Conservation (phyloP, 176 grass and related monocot genomes). For the Neostapfia colusana region DNA sequence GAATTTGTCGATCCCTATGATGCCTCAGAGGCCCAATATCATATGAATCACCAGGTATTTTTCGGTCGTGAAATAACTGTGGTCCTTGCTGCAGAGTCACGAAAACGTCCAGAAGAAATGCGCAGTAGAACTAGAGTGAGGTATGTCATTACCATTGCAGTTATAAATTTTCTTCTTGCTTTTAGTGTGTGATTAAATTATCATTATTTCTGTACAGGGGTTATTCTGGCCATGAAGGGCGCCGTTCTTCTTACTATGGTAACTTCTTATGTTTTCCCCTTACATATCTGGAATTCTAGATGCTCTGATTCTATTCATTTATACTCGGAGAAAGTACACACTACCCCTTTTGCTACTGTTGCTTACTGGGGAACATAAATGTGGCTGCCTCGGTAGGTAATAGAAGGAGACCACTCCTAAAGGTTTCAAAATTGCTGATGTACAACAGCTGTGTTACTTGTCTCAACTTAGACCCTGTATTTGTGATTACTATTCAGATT, state of each 20-base stretch:
- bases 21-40: constrained; percentile 93
- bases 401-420: not conserved
- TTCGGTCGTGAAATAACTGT: constrained; percentile 92
- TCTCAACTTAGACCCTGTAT: not conserved
- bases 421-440: not conserved
- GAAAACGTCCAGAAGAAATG: constrained; percentile 97
- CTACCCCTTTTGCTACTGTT: not conserved
- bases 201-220: constrained; percentile 58
- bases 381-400: not conserved
- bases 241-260: constrained; percentile 76
- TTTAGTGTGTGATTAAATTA: constrained; percentile 23
- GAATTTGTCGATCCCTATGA: constrained; percentile 89
- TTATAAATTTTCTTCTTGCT: constrained; percentile 11
- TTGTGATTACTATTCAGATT: not conserved
- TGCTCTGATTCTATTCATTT: not conserved
- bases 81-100: constrained; percentile 85
- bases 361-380: not conserved
- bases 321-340: not conserved
- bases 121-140: constrained; percentile 62
- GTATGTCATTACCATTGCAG: constrained; percentile 30
- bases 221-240: constrained; percentile 67
- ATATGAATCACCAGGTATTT: constrained; percentile 94
- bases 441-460: not conserved
- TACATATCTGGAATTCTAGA: constrained; percentile 3
- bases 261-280: constrained; percentile 26